A percentile compares a stretch with the other conserved stretches of the same genome.
Conservation (phyloP, 163 green algal genomes). For the Coccomyxa subellipsoidea region DNA sequence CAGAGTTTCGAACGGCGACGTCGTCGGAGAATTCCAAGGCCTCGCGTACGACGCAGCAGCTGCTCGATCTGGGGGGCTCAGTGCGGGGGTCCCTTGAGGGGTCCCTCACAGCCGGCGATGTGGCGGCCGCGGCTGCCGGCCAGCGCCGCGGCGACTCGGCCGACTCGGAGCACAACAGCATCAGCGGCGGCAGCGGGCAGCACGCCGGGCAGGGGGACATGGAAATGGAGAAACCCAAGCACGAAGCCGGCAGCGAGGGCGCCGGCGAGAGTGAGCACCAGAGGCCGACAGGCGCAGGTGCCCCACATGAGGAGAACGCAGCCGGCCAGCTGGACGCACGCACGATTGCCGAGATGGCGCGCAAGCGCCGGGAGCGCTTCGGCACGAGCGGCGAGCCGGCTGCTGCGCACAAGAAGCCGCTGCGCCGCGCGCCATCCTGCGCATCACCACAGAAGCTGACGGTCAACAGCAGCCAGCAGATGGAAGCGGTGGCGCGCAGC, state of each 20-base stretch:
- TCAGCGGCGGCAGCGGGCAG: neutral
- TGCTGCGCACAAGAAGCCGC: neutral
- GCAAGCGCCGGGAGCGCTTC: neutral
- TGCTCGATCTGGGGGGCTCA: neutral
- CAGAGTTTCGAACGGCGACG: neutral
- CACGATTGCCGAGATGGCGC: neutral
- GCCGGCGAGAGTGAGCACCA: neutral
- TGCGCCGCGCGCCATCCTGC: neutral
- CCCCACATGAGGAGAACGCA: neutral
- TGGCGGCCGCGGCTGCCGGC: neutral
- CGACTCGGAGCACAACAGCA: neutral
- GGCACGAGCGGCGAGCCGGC: neutral
- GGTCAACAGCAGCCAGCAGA: neutral
- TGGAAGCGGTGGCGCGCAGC: neutral
- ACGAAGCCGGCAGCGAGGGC: neutral
- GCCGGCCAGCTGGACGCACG: neutral
- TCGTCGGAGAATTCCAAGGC: slow-evolving; percentile 11
- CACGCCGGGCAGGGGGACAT: neutral
- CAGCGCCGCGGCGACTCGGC: neutral
- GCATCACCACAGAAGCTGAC: neutral
- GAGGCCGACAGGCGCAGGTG: neutral
- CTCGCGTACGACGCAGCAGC: neutral
- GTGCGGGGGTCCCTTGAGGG: neutral
- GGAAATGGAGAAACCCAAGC: neutral
- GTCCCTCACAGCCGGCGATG: neutral